phyloP scores from a whole-genome alignment of 768 basidiomycete species.

The Boletus pseudo-olivaceus region DNA sequence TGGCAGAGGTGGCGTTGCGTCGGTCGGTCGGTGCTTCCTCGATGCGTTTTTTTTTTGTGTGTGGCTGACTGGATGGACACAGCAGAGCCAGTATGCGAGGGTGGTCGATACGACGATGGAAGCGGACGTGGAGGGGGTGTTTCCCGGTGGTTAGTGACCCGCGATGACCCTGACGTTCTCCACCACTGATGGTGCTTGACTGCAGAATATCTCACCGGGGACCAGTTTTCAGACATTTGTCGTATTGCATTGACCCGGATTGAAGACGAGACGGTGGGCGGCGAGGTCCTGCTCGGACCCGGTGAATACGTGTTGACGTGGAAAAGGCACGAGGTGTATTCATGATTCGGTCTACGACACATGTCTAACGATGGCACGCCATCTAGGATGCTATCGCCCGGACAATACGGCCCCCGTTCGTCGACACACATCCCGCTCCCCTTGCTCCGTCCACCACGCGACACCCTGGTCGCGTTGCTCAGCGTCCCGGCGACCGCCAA shows the following conservation, averaged over 20 bases:
- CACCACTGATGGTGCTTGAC: background rate
- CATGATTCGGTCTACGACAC: background rate
- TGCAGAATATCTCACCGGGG: constrained; percentile 61
- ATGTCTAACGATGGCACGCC: background rate
- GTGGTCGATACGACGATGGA: constrained; percentile 55
- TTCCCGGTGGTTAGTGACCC: constrained; percentile 43
- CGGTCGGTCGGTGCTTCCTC: constrained; percentile 40
- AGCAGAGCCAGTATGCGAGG: constrained; percentile 45
- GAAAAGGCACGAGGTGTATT: constrained; percentile 48
- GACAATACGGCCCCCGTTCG: constrained; percentile 41
- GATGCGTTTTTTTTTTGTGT: too few relatives aligned
- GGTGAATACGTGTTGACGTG: constrained; percentile 62
- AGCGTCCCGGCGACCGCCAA: constrained; percentile 57
- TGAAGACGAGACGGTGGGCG: constrained; percentile 35
- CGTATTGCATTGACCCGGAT: constrained; percentile 45
- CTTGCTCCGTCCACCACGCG: constrained; percentile 52
- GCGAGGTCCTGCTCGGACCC: constrained; percentile 41
- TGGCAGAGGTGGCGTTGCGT: constrained; percentile 47
- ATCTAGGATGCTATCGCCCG: constrained; percentile 45
- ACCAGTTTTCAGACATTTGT: constrained; percentile 58
- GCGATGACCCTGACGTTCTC: background rate
- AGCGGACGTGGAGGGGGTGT: constrained; percentile 37
- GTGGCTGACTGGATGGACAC: background rate
- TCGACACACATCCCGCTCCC: constrained; percentile 60
- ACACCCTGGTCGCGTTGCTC: constrained; percentile 65